Conservation (phyloP, 108 stramenopile species). For the Mediolabrus comicus region DNA sequence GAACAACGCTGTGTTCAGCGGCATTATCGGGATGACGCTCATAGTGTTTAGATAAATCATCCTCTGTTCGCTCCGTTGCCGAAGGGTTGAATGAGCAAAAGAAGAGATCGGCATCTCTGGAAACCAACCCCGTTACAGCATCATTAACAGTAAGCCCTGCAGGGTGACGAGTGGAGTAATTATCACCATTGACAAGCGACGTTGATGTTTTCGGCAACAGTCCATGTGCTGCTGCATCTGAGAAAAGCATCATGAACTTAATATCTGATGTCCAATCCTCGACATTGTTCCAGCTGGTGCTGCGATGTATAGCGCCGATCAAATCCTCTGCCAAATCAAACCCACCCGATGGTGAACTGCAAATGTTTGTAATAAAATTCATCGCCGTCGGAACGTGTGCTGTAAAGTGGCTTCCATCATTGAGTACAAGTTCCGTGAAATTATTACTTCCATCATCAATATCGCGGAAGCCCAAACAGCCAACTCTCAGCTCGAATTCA, state of each 20-base stretch:
- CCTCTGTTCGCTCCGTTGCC: constrained; percentile 49
- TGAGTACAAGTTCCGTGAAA: constrained; percentile 37
- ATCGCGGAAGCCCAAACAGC: constrained; percentile 48
- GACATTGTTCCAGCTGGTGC: constrained; percentile 32
- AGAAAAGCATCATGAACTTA: constrained; percentile 53
- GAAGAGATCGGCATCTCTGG: constrained; percentile 53
- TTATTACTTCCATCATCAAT: constrained; percentile 52
- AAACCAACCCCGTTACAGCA: constrained; percentile 34
- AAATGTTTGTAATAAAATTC: constrained; percentile 15
- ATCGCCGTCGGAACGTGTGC: constrained; percentile 14
- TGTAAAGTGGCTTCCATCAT: constrained; percentile 47
- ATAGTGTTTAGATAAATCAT: constrained; percentile 30
- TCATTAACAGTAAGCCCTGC: constrained; percentile 38
- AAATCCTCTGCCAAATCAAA: constrained; percentile 59
- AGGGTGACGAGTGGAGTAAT: constrained; percentile 47
- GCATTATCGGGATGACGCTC: constrained; percentile 42
- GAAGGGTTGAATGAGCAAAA: constrained; percentile 61
- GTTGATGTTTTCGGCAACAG: constrained; percentile 16
- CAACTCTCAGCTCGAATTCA: constrained; percentile 48
- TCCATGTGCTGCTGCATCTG: constrained; percentile 64
- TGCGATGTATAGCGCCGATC: constrained; percentile 51
- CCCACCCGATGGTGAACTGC: constrained; percentile 38
- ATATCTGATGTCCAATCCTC: constrained; percentile 52
- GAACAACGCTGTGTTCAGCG: constrained; percentile 25
- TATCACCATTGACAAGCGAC: constrained; percentile 33